Evolutionary conservation across 768 basidiomycete species (phyloP), one percentile per base, ranked within the genome.

Genomic region (Termitomyces sp.): DNA sequence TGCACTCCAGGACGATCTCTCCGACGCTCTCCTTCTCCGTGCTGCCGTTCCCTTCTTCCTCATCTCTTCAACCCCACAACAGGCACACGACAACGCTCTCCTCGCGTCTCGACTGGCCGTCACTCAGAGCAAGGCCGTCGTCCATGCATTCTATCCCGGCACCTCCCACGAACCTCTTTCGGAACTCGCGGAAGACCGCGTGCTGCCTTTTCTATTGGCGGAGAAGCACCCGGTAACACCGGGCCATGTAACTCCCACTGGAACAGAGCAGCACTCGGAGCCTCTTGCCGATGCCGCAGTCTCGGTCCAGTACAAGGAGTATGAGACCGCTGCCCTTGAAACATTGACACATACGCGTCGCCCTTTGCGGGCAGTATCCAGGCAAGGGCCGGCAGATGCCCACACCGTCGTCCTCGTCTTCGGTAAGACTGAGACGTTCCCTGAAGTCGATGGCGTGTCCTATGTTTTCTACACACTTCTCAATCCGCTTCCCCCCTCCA

Each of bases 21-120:
- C 90, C 34, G 85, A 89, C 61, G 84, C 85, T 41, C 79, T 95
- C 42, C 75, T 87, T 13, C 85, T 96, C 57, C 86, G 87, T 41
- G 83, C 88, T n/a, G 80, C 85, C 20, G 82, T 92, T 5, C 90
- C 90, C 29, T 91, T 86, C 72, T 87, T 94, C 68, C 64, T 98
- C 51, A 78, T 95, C 65, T 95, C 93, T 6, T 79, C 82, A 36
- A 84, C 81, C 1, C 69, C 84, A 3, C 89, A 93, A 68, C 82
- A 94, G 66, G 92, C 94, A 4, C 90, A 96, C 64, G 92, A 95
- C 67, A 87, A 98, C 70, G 90, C 93, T 24, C 74, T 98, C 36
- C 81, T 98, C 18, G 92, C 93, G 15, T 86, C 91, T 51, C 83
- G 87, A 44, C 73, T 98, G 51, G 92, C 96, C 0, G 79, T 80